Percentiles rank a stretch among this genome's conserved stretches.
phyloP scores from a whole-genome alignment of 306 rosid species.

The Medicago lupulina region DNA sequence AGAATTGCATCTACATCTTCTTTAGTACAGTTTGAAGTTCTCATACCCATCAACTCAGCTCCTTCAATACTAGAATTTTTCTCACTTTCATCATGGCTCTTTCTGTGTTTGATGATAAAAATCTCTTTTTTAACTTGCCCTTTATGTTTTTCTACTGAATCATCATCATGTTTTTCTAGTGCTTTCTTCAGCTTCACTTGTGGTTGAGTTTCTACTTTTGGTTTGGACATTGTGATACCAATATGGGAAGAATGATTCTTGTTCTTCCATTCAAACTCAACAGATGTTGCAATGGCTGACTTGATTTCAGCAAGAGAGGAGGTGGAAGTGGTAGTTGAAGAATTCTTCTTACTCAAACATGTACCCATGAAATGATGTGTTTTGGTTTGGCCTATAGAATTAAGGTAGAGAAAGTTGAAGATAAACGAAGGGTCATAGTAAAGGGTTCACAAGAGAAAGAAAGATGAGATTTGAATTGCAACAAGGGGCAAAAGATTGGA shows the following conservation, averaged over 20 bases:
- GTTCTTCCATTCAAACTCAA: conserved; percentile 36
- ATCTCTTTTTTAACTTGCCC: conserved; percentile 73
- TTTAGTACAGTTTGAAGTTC: conserved; percentile 86
- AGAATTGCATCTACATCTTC: conserved; percentile 97
- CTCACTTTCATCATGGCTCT: conserved; percentile 80
- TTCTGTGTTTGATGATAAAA: conserved; percentile 81
- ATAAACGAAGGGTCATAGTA: background rate
- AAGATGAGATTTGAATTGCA: conserved; percentile 35
- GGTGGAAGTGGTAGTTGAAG: conserved; percentile 17
- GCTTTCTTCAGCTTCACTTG: conserved; percentile 42
- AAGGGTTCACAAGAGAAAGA: conserved; percentile 1
- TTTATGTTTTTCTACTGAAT: conserved; percentile 35
- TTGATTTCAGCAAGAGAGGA: conserved; percentile 35
- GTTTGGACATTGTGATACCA: conserved; percentile 33
- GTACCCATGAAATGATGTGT: conserved; percentile 66
- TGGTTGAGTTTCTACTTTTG: conserved; percentile 36
- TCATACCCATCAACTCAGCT: conserved; percentile 49
- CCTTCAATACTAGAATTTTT: conserved; percentile 36
- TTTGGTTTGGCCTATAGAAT: conserved; percentile 20
- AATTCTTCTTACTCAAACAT: conserved; percentile 77
- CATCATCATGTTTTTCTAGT: conserved; percentile 44
- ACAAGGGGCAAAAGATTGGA: conserved; percentile 32
- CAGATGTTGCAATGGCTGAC: conserved; percentile 42
- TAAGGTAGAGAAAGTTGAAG: conserved; percentile 4
- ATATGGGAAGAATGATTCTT: background rate